Conservation (phyloP, 129 eudicot genomes). For the Centella asiatica region DNA sequence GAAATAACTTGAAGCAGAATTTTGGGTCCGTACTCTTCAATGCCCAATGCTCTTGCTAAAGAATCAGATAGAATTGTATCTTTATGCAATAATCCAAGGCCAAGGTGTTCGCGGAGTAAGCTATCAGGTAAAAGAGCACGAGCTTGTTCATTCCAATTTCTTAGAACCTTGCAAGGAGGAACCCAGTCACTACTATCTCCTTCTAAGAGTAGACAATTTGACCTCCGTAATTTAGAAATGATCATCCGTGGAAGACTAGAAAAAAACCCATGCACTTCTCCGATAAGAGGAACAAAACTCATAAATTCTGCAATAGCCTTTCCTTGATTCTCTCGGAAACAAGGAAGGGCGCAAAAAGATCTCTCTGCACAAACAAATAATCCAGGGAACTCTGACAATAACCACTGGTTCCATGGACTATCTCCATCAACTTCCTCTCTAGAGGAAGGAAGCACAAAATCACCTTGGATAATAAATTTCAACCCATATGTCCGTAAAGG, state of each 20-base stretch:
- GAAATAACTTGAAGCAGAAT: conserved; percentile 43
- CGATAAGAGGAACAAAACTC: conserved; percentile 77
- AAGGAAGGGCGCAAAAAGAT: conserved; percentile 66
- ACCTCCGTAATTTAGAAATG: conserved; percentile 55
- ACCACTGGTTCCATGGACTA: conserved; percentile 91
- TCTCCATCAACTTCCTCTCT: conserved; percentile 93
- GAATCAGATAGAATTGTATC: conserved; percentile 60
- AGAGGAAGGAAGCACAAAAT: conserved; percentile 93
- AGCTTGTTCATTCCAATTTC: conserved; percentile 71
- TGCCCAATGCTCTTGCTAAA: conserved; percentile 63
- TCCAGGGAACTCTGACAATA: conserved; percentile 66
- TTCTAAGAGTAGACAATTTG: conserved; percentile 72
- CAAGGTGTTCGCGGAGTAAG: conserved; percentile 70
- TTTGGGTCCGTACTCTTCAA: conserved; percentile 71
- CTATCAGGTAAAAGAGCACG: conserved; percentile 56
- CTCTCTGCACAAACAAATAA: conserved; percentile 58
- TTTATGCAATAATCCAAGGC: conserved; percentile 68
- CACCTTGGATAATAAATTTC: conserved; percentile 87
- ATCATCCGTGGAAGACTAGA: conserved; percentile 83
- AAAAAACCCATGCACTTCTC: conserved; percentile 92
- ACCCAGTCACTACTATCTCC: conserved; percentile 54
- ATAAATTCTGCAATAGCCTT: conserved; percentile 62
- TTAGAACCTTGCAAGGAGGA: conserved; percentile 76
- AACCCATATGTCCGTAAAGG: conserved; percentile 86
- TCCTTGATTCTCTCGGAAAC: conserved; percentile 45